A percentile compares a stretch with the other conserved stretches of the same genome.
phyloP scores from a whole-genome alignment of 73 alveolate genomes.

The Paramecium tetraurelia region DNA sequence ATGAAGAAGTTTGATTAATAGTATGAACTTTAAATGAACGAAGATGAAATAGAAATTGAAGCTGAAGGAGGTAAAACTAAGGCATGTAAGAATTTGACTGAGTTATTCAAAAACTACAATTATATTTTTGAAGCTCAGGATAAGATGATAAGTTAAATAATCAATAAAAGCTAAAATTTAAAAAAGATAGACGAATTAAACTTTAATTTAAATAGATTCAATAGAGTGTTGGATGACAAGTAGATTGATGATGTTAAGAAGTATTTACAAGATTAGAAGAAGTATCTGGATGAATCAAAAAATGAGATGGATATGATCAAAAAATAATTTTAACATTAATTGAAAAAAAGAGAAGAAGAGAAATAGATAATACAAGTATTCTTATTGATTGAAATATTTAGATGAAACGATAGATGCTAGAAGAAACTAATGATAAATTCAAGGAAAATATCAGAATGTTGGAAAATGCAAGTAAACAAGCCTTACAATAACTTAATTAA shows the following conservation, averaged over 20 bases:
- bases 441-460: constrained; percentile 7
- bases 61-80: constrained; percentile 6
- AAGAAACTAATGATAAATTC: background rate
- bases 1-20: constrained; percentile 24
- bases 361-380: constrained; percentile 5
- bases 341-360: constrained; percentile 40
- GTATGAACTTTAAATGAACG: background rate
- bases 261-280: background rate
- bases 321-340: constrained; percentile 19
- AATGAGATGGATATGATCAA: constrained; percentile 32
- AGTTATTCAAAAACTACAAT: constrained; percentile 21
- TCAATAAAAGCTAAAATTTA: background rate
- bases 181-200: constrained; percentile 22
- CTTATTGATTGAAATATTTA: background rate
- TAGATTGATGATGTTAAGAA: constrained; percentile 31
- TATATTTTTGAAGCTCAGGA: constrained; percentile 29
- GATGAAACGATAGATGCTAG: constrained; percentile 29
- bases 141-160: constrained; percentile 18
- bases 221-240: constrained; percentile 3
- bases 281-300: constrained; percentile 33
- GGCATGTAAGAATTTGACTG: constrained; percentile 24
- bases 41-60: background rate
- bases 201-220: background rate
- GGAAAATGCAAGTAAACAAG: constrained; percentile 15
- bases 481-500: background rate